Conservation (phyloP, 1,284 basidiomycete species). For the Cyathus olla region DNA sequence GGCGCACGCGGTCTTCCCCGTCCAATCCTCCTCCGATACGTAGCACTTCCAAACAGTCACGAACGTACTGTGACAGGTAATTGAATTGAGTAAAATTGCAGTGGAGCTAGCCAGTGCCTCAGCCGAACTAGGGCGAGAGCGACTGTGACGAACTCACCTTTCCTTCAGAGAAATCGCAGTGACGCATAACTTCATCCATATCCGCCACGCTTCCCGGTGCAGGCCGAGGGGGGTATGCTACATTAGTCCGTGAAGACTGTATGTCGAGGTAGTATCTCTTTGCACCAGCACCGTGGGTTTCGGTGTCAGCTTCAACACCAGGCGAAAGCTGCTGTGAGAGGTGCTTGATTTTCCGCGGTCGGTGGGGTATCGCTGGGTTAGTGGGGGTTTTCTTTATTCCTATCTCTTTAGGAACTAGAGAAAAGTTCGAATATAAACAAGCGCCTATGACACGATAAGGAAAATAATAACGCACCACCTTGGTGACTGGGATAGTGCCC, state of each 20-base stretch:
- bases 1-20: constrained; percentile 68
- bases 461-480: constrained; percentile 56
- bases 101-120: not conserved
- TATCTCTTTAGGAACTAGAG: constrained; percentile 66
- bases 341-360: constrained; percentile 41
- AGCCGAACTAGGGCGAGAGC: not conserved
- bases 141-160: constrained; percentile 72
- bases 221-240: constrained; percentile 75
- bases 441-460: not conserved
- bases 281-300: constrained; percentile 64
- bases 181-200: constrained; percentile 77
- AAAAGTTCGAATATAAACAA: constrained; percentile 2
- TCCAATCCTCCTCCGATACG: constrained; percentile 80
- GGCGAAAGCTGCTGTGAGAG: constrained; percentile 41
- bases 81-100: constrained; percentile 1
- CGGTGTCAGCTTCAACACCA: constrained; percentile 43
- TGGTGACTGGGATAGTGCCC: constrained; percentile 77
- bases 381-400: constrained; percentile 56
- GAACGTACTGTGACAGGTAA: constrained; percentile 64
- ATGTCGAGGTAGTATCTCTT: constrained; percentile 72
- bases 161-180: constrained; percentile 76
- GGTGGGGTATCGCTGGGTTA: constrained; percentile 67
- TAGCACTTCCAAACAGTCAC: constrained; percentile 83
- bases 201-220: constrained; percentile 74
- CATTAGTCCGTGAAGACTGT: constrained; percentile 56